These are phyloP conservation scores for Tricholoma sp. DNA, from an alignment of 768 basidiomycete genomes.

Conservation along the genomic window DNA sequence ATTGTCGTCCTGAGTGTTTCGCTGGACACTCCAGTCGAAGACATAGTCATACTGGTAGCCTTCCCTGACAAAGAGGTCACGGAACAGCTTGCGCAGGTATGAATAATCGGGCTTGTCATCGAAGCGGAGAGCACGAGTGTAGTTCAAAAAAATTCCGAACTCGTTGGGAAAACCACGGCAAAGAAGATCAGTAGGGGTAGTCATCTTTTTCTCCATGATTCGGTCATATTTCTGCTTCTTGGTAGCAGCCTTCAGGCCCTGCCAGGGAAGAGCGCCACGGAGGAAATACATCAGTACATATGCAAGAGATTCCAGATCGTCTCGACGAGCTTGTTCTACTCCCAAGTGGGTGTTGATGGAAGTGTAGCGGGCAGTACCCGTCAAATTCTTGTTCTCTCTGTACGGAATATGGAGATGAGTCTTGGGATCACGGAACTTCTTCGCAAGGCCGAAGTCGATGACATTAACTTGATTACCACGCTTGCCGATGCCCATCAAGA, in stretches of 20 bases:
- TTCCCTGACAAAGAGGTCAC: constrained; percentile 94
- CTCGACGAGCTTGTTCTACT: constrained; percentile 96
- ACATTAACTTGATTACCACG: constrained; percentile 99
- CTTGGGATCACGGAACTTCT: constrained; percentile 99
- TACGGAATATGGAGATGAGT: constrained; percentile 99
- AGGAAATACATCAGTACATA: constrained; percentile 99
- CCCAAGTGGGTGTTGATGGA: constrained; percentile 99
- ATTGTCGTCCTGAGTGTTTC: constrained; percentile 59
- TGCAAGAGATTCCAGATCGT: constrained; percentile 96
- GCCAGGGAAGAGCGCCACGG: constrained; percentile 96
- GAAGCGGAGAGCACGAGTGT: constrained; percentile 97
- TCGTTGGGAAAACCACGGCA: constrained; percentile 99
- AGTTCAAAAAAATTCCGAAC: constrained; percentile 98
- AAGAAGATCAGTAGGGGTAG: constrained; percentile 91
- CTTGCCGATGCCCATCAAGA: constrained; percentile 99
- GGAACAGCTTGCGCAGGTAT: constrained; percentile 98
- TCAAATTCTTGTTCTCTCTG: constrained; percentile 99
- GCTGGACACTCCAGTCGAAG: constrained; percentile 96
- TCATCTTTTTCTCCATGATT: constrained; percentile 99
- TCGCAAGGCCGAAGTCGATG: constrained; percentile 96
- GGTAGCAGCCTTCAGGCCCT: constrained; percentile 98
- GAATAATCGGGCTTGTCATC: constrained; percentile 99
- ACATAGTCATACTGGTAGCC: constrained; percentile 99
- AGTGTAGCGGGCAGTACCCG: constrained; percentile 97
- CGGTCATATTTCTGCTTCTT: constrained; percentile 99